Conservation (phyloP, 495 filamentous ascomycete species). For the Chaetomidium leptoderma region DNA sequence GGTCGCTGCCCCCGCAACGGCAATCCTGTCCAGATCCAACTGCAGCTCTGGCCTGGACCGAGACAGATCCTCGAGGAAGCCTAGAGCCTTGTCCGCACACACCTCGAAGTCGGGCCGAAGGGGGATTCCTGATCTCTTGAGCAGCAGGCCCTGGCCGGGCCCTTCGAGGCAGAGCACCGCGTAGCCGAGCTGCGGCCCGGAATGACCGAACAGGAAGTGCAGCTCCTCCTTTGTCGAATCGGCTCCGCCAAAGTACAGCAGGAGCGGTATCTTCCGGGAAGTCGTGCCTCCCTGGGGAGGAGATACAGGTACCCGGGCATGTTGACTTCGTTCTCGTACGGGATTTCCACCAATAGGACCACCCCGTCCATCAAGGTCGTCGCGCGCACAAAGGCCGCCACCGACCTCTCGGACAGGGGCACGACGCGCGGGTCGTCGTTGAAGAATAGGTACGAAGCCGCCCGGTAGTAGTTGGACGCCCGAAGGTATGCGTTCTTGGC, state of each 20-base stretch:
- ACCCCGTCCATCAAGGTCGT: conserved; percentile 20
- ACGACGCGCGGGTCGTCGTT: conserved; percentile 5
- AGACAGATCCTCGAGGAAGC: conserved; percentile 23
- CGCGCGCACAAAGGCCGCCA: conserved; percentile 25
- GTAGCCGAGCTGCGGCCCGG: conserved; percentile 40
- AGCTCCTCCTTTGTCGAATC: conserved; percentile 50
- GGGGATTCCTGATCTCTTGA: conserved; percentile 26
- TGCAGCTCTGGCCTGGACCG: conserved; percentile 27
- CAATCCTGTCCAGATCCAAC: conserved; percentile 42
- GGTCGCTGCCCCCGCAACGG: conserved; percentile 38
- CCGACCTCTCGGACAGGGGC: conserved; percentile 15
- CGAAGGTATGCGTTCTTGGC: conserved; percentile 38
- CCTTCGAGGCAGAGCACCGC: conserved; percentile 48
- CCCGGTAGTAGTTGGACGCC: conserved; percentile 42
- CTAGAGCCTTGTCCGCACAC: conserved; percentile 32
- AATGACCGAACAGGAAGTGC: conserved; percentile 30
- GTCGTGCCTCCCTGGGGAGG: conserved; percentile 25
- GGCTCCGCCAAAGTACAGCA: conserved; percentile 38
- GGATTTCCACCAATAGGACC: conserved; percentile 34
- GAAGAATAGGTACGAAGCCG: conserved; percentile 35
- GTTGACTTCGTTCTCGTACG: conserved; percentile 32
- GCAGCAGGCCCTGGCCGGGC: conserved; percentile 46
- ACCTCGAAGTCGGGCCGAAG: conserved; percentile 40
- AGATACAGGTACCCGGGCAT: conserved; percentile 45
- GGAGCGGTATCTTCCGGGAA: conserved; percentile 38